Conservation (phyloP, 2,329 filamentous ascomycete species). For the Claviceps arundinis region DNA sequence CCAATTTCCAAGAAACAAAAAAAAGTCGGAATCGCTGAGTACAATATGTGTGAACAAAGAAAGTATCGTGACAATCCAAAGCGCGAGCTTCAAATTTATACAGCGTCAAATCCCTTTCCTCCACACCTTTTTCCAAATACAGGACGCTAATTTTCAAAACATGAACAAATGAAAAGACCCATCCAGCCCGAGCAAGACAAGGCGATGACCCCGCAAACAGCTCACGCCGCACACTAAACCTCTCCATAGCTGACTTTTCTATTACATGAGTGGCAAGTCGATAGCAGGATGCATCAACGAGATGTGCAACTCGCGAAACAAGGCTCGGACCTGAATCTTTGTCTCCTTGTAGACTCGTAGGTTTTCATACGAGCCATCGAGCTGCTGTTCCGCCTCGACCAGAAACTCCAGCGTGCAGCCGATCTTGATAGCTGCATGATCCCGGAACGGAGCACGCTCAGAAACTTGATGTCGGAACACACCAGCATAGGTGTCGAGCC, state of each 20-base stretch:
- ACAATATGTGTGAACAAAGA: not conserved
- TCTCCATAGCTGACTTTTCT: not conserved
- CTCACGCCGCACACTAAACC: too few relatives aligned
- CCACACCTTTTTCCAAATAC: not conserved
- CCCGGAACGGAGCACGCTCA: not conserved
- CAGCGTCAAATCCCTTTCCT: not conserved
- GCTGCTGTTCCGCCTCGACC: conserved; percentile 7
- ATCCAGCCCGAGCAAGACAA: not conserved
- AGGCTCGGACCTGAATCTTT: not conserved
- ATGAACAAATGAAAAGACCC: not conserved
- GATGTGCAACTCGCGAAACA: conserved; percentile 1
- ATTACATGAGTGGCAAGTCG: not conserved
- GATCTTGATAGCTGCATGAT: not conserved
- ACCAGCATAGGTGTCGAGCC: conserved; percentile 11
- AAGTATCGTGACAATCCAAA: too few relatives aligned
- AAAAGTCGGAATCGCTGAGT: not conserved
- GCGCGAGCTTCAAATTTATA: too few relatives aligned
- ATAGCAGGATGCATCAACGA: not conserved
- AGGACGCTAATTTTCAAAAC: not conserved
- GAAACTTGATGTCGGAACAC: not conserved
- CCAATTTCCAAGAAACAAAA: not conserved
- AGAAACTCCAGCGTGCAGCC: not conserved
- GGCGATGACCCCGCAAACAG: not conserved
- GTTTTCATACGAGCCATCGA: not conserved
- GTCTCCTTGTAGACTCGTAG: not conserved